Percentiles rank a stretch among this genome's conserved stretches.
Evolutionary conservation across 441 rosid genomes (phyloP).

Genomic region (Pelargonium cotyledonis): DNA sequence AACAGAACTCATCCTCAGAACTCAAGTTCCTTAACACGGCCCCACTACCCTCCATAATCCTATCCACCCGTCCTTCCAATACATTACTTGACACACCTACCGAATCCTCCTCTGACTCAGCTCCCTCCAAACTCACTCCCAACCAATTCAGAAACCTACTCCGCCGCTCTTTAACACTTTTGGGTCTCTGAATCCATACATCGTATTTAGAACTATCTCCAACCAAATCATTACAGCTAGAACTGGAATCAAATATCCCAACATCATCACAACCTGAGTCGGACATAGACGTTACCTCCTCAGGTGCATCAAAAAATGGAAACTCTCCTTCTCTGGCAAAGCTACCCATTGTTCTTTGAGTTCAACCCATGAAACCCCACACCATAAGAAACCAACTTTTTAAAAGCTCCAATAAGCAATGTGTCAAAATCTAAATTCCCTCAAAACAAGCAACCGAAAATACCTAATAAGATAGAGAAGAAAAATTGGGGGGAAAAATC

Average conservation of each 20-base stretch:
- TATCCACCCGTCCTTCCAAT: conserved; percentile 28
- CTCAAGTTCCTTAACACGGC: conserved; percentile 37
- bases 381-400: conserved; percentile 33
- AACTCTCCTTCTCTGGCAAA: conserved; percentile 49
- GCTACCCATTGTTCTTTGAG: conserved; percentile 43
- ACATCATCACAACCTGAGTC: conserved; percentile 24
- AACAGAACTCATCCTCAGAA: conserved; percentile 34
- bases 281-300: conserved; percentile 39
- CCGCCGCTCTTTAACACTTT: conserved; percentile 65
- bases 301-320: conserved; percentile 64
- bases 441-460: conserved; percentile 56
- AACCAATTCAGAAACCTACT: conserved; percentile 63
- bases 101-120: conserved; percentile 9
- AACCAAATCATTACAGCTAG: conserved; percentile 15
- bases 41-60: conserved; percentile 36
- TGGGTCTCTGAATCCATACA: conserved; percentile 58
- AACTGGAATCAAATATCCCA: conserved; percentile 25
- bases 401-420: conserved; percentile 31
- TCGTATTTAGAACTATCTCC: conserved; percentile 35
- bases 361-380: conserved; percentile 67
- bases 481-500: background rate
- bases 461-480: conserved; percentile 3
- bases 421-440: conserved; percentile 35
- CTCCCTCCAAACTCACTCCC: conserved; percentile 37
- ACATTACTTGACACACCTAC: conserved; percentile 28